Evolutionary conservation across 2,329 filamentous ascomycete genomes (phyloP).

Genomic region (Colletotrichum phormii): DNA sequence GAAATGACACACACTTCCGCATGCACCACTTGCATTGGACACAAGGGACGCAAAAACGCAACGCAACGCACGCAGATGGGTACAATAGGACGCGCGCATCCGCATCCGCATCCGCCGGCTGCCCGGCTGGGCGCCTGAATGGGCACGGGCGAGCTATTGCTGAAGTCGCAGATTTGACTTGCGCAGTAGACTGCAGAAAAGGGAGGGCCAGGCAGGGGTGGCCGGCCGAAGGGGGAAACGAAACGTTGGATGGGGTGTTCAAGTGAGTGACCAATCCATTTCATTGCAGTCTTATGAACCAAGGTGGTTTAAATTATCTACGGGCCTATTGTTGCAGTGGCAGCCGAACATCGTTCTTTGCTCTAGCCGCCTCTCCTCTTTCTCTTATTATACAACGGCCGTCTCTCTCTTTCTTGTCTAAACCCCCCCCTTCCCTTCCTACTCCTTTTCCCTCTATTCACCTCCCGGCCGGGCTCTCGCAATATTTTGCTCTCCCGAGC

Average conservation of each 20-base stretch:
- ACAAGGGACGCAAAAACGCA: background rate
- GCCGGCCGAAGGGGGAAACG: background rate
- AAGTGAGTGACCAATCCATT: slow-evolving; percentile 22
- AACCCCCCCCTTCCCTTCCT: background rate
- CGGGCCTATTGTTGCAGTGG: slow-evolving; percentile 24
- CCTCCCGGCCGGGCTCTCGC: background rate
- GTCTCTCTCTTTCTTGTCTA: background rate
- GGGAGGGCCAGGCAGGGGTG: slow-evolving; percentile 1
- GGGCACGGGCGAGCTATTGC: background rate
- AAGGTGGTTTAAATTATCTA: slow-evolving; percentile 28
- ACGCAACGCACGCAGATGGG: slow-evolving; percentile 14
- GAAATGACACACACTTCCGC: slow-evolving; percentile 32
- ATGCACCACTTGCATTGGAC: slow-evolving; percentile 29
- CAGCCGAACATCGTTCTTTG: slow-evolving; percentile 1
- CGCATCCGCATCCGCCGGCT: slow-evolving; percentile 21
- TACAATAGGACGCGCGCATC: slow-evolving; percentile 25
- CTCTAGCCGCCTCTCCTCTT: background rate
- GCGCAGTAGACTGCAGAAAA: slow-evolving; percentile 2
- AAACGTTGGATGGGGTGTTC: background rate
- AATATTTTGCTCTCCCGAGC: background rate
- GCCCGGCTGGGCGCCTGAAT: slow-evolving; percentile 15
- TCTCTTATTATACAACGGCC: background rate
- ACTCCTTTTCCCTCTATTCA: too few species aligned
- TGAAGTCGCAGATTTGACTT: slow-evolving; percentile 19
- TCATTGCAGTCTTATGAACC: slow-evolving; percentile 22